phyloP scores from a whole-genome alignment of 768 basidiomycete genomes.

The Paxillus involutus region DNA sequence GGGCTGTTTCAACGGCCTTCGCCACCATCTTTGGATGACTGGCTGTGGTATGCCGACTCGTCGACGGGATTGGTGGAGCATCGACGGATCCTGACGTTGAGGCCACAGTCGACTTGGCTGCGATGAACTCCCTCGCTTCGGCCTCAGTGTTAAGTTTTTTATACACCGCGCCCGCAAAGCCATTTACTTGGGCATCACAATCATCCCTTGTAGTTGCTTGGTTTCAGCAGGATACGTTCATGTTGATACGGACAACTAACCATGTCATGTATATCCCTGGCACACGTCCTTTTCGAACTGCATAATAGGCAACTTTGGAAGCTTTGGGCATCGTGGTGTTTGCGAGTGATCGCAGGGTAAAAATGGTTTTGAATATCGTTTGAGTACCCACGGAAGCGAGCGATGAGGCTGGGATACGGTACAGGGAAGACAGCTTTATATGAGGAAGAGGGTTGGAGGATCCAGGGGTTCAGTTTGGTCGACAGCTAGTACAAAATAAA shows the following conservation, averaged over 20 bases:
- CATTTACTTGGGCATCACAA: slow-evolving; percentile 65
- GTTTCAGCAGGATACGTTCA: slow-evolving; percentile 27
- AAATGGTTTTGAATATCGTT: neutral
- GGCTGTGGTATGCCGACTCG: slow-evolving; percentile 17
- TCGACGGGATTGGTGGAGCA: slow-evolving; percentile 20
- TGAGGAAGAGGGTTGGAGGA: neutral
- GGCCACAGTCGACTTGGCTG: slow-evolving; percentile 26
- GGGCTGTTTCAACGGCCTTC: neutral
- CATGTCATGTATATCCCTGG: slow-evolving; percentile 74
- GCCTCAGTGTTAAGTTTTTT: slow-evolving; percentile 62
- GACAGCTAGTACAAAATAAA: neutral
- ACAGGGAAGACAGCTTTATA: neutral
- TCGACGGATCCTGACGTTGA: slow-evolving; percentile 8
- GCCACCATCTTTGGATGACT: neutral
- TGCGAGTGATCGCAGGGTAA: neutral
- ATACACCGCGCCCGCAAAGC: slow-evolving; percentile 57
- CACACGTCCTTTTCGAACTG: slow-evolving; percentile 61
- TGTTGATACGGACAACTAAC: slow-evolving; percentile 37
- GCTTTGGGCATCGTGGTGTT: slow-evolving; percentile 34
- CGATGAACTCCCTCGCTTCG: slow-evolving; percentile 61
- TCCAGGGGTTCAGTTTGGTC: neutral
- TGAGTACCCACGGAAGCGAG: neutral
- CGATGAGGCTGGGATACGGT: neutral
- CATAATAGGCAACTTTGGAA: slow-evolving; percentile 60
- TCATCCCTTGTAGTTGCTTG: slow-evolving; percentile 55